Evolutionary conservation across 352 stramenopile genomes (phyloP).

Genomic region (Pythium brassicae): DNA sequence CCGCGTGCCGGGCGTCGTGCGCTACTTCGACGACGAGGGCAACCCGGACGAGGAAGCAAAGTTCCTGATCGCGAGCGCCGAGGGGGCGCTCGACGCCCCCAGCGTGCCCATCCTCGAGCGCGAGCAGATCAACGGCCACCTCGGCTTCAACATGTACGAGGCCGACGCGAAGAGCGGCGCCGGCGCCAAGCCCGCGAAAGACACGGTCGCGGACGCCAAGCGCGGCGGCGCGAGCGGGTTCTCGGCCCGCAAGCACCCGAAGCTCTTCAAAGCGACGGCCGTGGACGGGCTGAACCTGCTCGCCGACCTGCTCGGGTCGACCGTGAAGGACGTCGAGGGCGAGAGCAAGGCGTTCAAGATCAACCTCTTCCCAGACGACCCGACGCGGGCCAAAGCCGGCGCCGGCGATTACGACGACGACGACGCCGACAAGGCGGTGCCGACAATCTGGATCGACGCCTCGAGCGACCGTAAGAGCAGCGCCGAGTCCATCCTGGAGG

Average conservation of each 20-base stretch:
- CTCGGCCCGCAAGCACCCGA: constrained; percentile 34
- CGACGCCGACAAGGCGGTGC: constrained; percentile 52
- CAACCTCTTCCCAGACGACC: constrained; percentile 73
- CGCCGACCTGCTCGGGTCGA: constrained; percentile 70
- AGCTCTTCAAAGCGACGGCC: constrained; percentile 75
- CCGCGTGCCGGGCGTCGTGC: constrained; percentile 56
- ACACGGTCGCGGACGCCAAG: constrained; percentile 67
- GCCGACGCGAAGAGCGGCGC: constrained; percentile 49
- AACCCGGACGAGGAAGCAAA: constrained; percentile 60
- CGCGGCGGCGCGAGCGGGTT: constrained; percentile 26
- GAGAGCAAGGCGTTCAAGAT: constrained; percentile 70
- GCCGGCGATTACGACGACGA: constrained; percentile 33
- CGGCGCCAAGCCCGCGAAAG: constrained; percentile 32
- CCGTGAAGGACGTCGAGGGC: constrained; percentile 34
- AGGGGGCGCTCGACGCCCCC: constrained; percentile 45
- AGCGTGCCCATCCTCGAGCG: constrained; percentile 52
- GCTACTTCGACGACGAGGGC: constrained; percentile 67
- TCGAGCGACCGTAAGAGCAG: constrained; percentile 63
- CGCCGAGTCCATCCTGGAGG: constrained; percentile 41
- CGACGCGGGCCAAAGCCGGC: constrained; percentile 24
- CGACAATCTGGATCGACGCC: constrained; percentile 80
- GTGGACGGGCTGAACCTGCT: constrained; percentile 83
- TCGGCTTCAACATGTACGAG: constrained; percentile 85
- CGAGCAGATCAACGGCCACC: constrained; percentile 46
- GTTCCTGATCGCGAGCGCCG: constrained; percentile 52